Evolutionary conservation across 169 alveolate genomes (phyloP).

Genomic region (Eimeria acervulina): DNA sequence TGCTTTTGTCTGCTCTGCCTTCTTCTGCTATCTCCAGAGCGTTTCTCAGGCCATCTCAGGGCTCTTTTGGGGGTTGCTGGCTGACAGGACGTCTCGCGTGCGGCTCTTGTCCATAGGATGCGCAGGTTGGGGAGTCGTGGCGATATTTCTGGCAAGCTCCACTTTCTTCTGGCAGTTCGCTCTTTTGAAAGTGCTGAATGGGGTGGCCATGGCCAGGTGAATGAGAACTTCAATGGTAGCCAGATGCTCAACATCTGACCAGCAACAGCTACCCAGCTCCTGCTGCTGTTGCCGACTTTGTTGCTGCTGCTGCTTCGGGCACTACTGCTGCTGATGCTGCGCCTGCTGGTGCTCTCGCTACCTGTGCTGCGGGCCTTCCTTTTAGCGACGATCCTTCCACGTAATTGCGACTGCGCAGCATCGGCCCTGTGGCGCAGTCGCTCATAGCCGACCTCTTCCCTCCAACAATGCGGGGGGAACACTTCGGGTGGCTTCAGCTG

Average conservation of each 20-base stretch:
- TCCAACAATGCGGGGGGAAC: constrained; percentile 88
- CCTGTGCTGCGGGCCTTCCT: neutral
- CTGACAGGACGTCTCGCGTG: constrained; percentile 91
- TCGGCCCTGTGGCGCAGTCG: constrained; percentile 92
- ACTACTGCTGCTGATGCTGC: neutral
- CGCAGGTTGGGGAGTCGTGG: constrained; percentile 91
- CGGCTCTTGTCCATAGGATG: constrained; percentile 92
- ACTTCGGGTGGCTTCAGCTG: constrained; percentile 92
- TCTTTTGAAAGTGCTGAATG: constrained; percentile 90
- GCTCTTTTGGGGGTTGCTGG: constrained; percentile 95
- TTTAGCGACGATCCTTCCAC: neutral
- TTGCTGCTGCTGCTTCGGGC: neutral
- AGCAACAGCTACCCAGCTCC: neutral
- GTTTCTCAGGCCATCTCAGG: constrained; percentile 91
- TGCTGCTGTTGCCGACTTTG: neutral
- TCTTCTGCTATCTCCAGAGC: constrained; percentile 85
- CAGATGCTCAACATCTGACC: neutral
- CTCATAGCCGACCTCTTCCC: constrained; percentile 91
- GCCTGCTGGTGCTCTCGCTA: neutral
- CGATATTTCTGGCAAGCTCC: constrained; percentile 89
- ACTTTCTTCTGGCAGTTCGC: constrained; percentile 89
- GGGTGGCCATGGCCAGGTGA: constrained; percentile 90
- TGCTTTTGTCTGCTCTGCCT: neutral
- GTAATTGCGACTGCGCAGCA: constrained; percentile 82
- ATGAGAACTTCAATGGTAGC: neutral